phyloP scores from a whole-genome alignment of 352 stramenopile genomes.

The Phytophthora cryptogea region DNA sequence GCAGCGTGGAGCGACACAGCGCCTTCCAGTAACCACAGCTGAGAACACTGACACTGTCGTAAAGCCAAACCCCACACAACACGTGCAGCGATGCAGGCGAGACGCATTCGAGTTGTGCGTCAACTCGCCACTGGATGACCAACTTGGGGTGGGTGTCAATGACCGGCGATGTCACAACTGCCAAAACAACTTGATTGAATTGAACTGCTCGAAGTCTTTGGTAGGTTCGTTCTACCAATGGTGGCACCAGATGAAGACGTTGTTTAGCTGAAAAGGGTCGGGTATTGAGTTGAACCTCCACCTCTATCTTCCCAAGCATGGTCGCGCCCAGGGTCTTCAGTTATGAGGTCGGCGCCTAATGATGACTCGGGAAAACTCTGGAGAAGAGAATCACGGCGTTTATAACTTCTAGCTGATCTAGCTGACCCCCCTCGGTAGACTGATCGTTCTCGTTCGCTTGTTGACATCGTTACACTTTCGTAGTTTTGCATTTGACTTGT shows the following conservation, averaged over 20 bases:
- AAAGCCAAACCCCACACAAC: neutral
- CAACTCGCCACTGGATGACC: neutral
- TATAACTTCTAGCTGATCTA: neutral
- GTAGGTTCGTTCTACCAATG: neutral
- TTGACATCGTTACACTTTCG: neutral
- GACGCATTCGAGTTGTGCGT: slow-evolving; percentile 1
- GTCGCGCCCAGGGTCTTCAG: neutral
- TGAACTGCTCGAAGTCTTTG: neutral
- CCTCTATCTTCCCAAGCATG: neutral
- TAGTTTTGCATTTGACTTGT: neutral
- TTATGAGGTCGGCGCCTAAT: neutral
- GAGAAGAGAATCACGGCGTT: neutral
- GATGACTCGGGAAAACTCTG: neutral
- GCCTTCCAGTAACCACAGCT: slow-evolving; percentile 6
- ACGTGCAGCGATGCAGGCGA: neutral
- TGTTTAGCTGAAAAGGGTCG: neutral
- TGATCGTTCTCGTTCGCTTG: neutral
- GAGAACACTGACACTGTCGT: neutral
- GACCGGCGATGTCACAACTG: neutral
- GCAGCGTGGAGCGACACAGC: neutral
- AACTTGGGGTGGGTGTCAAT: neutral
- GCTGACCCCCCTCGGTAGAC: neutral
- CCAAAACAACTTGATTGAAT: neutral
- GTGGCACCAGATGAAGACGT: neutral
- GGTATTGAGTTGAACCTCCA: neutral